A percentile compares a stretch with the other conserved stretches of the same genome.
These are phyloP conservation scores for Amylocarpus encephaloides DNA, from an alignment of 2,329 filamentous ascomycete genomes.

Conservation along the genomic window DNA sequence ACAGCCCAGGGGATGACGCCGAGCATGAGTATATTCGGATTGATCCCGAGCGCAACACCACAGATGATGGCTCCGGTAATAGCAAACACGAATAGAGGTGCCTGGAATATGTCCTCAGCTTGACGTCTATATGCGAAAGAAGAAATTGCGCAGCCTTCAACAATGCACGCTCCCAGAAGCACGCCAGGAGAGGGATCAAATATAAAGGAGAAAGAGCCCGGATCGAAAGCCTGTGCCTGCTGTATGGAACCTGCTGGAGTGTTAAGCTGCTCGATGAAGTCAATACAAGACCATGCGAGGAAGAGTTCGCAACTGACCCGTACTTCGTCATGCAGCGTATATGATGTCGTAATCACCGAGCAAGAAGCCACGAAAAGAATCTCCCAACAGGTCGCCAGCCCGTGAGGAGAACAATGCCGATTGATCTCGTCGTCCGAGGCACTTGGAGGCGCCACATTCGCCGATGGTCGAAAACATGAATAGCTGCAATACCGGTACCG, in stretches of 20 bases:
- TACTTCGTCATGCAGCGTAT: conserved; percentile 24
- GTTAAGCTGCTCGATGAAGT: not conserved
- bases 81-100: conserved; percentile 28
- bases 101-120: conserved; percentile 29
- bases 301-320: conserved; percentile 9
- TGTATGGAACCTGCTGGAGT: not conserved
- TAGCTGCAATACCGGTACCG: not conserved
- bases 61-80: conserved; percentile 22
- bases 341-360: conserved; percentile 23
- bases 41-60: conserved; percentile 25
- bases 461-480: not conserved
- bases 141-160: conserved; percentile 34
- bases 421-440: not conserved
- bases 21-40: conserved; percentile 32
- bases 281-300: conserved; percentile 1
- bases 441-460: not conserved
- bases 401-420: conserved; percentile 7
- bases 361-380: conserved; percentile 15
- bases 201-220: conserved; percentile 18
- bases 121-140: conserved; percentile 34
- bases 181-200: conserved; percentile 31
- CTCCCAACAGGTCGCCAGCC: conserved; percentile 22
- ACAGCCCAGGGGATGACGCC: conserved; percentile 33
- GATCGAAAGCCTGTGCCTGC: conserved; percentile 6
- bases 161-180: conserved; percentile 32